Evolutionary conservation across 208 protist species (phyloP).

Genomic region (Leishmania mexicana): DNA sequence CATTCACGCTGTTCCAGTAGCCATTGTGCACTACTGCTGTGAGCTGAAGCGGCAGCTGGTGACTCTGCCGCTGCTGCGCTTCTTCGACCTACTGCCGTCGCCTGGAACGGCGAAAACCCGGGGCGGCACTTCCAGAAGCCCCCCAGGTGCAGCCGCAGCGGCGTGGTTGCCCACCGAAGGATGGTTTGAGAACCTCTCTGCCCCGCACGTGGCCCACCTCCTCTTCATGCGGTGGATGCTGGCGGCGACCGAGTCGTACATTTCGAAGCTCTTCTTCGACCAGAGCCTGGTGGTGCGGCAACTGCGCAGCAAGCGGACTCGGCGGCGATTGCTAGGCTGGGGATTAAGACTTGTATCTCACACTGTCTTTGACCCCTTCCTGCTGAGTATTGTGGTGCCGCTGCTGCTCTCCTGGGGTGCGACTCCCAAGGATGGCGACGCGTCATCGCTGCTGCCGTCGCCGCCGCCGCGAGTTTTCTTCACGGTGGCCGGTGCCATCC

Average conservation of each 20-base stretch:
- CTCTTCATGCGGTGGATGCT: slow-evolving; percentile 50
- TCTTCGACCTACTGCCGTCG: slow-evolving; percentile 31
- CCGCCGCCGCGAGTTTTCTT: slow-evolving; percentile 25
- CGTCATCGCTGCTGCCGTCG: slow-evolving; percentile 1
- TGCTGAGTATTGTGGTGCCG: slow-evolving; percentile 63
- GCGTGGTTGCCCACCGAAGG: slow-evolving; percentile 31
- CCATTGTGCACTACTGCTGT: slow-evolving; percentile 64
- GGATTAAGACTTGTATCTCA: slow-evolving; percentile 56
- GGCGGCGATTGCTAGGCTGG: slow-evolving; percentile 59
- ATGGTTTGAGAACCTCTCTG: slow-evolving; percentile 12
- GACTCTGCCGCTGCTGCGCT: slow-evolving; percentile 65
- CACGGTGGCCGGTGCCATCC: slow-evolving; percentile 42
- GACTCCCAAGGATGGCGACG: background rate
- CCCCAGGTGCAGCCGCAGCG: background rate
- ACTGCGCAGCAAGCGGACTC: slow-evolving; percentile 65
- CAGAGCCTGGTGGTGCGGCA: slow-evolving; percentile 68
- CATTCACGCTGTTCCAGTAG: slow-evolving; percentile 64
- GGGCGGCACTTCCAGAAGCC: background rate
- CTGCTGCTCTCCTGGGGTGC: slow-evolving; percentile 38
- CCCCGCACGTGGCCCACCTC: slow-evolving; percentile 24
- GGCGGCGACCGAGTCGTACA: slow-evolving; percentile 40
- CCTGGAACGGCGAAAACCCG: background rate
- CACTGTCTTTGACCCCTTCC: slow-evolving; percentile 66
- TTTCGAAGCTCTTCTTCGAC: slow-evolving; percentile 64
- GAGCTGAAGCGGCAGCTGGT: slow-evolving; percentile 62